These are phyloP conservation scores for Xylariaceae sp. DNA, from an alignment of 2,329 filamentous ascomycete species.

Conservation along the genomic window DNA sequence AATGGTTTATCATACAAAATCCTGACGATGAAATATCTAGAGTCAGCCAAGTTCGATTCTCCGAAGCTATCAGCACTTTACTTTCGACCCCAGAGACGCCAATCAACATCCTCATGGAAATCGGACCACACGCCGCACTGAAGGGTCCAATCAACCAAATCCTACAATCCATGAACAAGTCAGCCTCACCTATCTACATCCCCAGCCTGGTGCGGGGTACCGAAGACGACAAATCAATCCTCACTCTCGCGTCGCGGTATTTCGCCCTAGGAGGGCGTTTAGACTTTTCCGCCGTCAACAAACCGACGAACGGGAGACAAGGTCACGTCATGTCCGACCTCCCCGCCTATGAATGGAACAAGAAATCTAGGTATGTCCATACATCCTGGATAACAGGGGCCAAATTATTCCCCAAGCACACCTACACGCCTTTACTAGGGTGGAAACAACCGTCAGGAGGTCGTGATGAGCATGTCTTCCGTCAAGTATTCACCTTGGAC, in stretches of 20 bases:
- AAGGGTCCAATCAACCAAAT: constrained; percentile 23
- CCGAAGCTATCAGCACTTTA: not conserved
- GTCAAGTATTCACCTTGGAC: constrained; percentile 33
- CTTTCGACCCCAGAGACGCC: not conserved
- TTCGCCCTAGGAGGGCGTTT: constrained; percentile 10
- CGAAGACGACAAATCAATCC: not conserved
- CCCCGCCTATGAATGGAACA: constrained; percentile 20
- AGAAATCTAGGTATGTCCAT: constrained; percentile 3
- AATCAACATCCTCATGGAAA: constrained; percentile 19
- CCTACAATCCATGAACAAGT: not conserved
- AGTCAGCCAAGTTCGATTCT: constrained; percentile 27
- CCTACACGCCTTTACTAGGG: constrained; percentile 10
- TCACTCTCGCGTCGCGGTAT: not conserved
- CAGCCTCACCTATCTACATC: constrained; percentile 13
- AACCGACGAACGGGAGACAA: constrained; percentile 4
- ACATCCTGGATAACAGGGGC: constrained; percentile 10
- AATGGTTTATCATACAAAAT: no score
- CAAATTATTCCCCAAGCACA: constrained; percentile 5
- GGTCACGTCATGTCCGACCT: constrained; percentile 12
- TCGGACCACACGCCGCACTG: constrained; percentile 28
- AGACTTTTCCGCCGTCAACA: constrained; percentile 8
- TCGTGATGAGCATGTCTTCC: constrained; percentile 29
- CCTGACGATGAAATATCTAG: no score
- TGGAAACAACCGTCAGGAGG: constrained; percentile 15
- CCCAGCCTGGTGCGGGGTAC: no score